phyloP scores from a whole-genome alignment of 1,284 basidiomycete species.

The Pseudozyma pruni region DNA sequence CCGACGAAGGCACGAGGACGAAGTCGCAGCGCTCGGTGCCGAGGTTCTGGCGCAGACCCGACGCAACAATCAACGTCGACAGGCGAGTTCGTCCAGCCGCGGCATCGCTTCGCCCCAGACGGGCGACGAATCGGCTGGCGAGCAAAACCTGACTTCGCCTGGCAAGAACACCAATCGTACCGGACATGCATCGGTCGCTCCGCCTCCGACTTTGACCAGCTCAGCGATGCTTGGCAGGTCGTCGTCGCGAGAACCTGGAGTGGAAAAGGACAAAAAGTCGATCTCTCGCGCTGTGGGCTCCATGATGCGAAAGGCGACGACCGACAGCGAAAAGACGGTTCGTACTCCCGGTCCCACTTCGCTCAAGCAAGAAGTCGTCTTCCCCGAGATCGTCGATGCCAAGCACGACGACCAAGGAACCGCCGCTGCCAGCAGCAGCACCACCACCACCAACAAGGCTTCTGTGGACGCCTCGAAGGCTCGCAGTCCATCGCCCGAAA shows the following conservation, averaged over 20 bases:
- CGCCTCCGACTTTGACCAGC: slow-evolving; percentile 10
- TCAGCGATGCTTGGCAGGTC: slow-evolving; percentile 20
- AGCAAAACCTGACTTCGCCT: slow-evolving; percentile 15
- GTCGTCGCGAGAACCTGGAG: slow-evolving; percentile 27
- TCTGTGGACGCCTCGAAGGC: background rate
- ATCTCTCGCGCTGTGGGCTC: slow-evolving; percentile 42
- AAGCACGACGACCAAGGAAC: slow-evolving; percentile 1
- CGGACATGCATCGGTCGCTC: slow-evolving; percentile 3
- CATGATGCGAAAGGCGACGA: slow-evolving; percentile 41
- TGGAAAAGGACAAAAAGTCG: slow-evolving; percentile 24
- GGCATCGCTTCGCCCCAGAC: slow-evolving; percentile 6
- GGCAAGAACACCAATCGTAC: slow-evolving; percentile 14
- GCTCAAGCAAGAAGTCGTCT: slow-evolving; percentile 20
- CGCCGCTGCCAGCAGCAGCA: background rate
- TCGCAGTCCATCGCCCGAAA: slow-evolving; percentile 34
- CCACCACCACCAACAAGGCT: background rate
- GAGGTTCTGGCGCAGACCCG: slow-evolving; percentile 57
- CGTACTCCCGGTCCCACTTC: slow-evolving; percentile 7
- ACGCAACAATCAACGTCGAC: slow-evolving; percentile 46
- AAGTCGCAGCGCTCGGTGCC: slow-evolving; percentile 62
- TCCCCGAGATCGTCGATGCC: slow-evolving; percentile 12
- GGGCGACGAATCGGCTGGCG: slow-evolving; percentile 18
- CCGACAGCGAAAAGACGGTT: slow-evolving; percentile 43
- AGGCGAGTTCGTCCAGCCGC: slow-evolving; percentile 21
- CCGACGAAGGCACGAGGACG: slow-evolving; percentile 60